Conservation (phyloP, 2,329 filamentous ascomycete genomes). For the Xylariomycetidae sp. region DNA sequence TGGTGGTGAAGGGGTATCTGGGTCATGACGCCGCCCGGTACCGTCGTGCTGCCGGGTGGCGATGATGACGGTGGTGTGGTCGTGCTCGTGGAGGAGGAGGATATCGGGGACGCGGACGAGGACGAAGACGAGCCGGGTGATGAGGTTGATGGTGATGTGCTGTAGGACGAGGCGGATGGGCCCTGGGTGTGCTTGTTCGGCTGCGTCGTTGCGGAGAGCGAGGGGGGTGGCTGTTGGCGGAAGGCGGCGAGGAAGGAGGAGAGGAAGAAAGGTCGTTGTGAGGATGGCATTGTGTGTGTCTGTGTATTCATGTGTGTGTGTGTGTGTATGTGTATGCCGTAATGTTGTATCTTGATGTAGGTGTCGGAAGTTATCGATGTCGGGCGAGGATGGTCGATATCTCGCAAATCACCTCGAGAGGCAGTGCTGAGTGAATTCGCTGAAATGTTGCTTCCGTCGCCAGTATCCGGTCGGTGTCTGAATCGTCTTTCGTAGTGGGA, state of each 20-base stretch:
- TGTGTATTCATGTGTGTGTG: slow-evolving; percentile 2
- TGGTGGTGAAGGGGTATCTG: slow-evolving; percentile 19
- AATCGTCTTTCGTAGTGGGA: too few relatives aligned
- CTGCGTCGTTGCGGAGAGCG: slow-evolving; percentile 24
- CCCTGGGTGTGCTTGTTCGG: slow-evolving; percentile 24
- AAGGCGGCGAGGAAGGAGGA: slow-evolving; percentile 31
- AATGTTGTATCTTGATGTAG: too few relatives aligned
- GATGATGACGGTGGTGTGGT: slow-evolving; percentile 8
- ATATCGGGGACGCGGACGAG: slow-evolving; percentile 14
- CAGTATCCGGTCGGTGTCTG: too few relatives aligned
- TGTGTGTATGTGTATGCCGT: too few relatives aligned
- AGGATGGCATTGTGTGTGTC: slow-evolving; percentile 22
- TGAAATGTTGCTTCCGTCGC: too few relatives aligned
- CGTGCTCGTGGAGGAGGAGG: slow-evolving; percentile 15
- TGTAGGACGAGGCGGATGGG: slow-evolving; percentile 7
- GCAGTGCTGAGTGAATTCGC: too few relatives aligned
- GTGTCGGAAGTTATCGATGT: too few relatives aligned
- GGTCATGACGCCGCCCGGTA: slow-evolving; percentile 27
- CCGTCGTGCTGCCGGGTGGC: slow-evolving; percentile 12
- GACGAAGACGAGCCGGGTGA: slow-evolving; percentile 6
- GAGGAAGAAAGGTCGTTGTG: slow-evolving; percentile 30
- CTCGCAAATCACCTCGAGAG: too few relatives aligned
- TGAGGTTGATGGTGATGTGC: slow-evolving; percentile 9
- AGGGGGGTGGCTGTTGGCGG: slow-evolving; percentile 21
- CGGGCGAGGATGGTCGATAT: too few relatives aligned